Evolutionary conservation across 1,139 yeast genomes (phyloP).

Genomic region (Arxiozyma slooffiae): DNA sequence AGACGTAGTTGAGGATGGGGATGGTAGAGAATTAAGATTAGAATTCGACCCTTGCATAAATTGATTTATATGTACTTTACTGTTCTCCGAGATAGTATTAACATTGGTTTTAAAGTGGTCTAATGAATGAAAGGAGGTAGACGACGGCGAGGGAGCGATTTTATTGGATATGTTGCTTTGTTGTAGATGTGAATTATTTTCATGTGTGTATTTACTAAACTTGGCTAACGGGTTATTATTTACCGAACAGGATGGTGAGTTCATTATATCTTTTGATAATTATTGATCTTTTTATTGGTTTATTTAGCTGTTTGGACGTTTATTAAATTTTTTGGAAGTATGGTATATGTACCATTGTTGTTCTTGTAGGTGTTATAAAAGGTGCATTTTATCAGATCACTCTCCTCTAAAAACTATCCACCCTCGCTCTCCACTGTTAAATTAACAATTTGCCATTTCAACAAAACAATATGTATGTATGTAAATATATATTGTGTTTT

Average conservation of each 20-base stretch:
- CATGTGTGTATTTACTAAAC: constrained; percentile 36
- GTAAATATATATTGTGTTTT: too few relatives aligned
- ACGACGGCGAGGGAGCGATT: neutral
- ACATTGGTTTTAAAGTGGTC: constrained; percentile 4
- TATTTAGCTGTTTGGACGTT: too few relatives aligned
- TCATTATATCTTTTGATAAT: constrained; percentile 10
- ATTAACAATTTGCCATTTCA: too few relatives aligned
- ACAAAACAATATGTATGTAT: too few relatives aligned
- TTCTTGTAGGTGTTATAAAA: too few relatives aligned
- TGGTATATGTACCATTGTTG: too few relatives aligned
- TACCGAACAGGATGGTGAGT: constrained; percentile 71
- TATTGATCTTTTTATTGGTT: neutral
- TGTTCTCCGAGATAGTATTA: constrained; percentile 4
- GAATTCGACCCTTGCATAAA: constrained; percentile 3
- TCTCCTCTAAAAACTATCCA: too few relatives aligned
- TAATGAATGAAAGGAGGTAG: neutral
- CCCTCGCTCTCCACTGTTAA: too few relatives aligned
- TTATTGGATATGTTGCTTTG: neutral
- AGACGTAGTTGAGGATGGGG: constrained; percentile 1
- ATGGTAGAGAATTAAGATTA: neutral
- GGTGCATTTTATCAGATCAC: too few relatives aligned
- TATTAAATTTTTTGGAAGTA: too few relatives aligned
- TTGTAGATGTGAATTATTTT: constrained; percentile 23
- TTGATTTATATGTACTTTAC: constrained; percentile 5
- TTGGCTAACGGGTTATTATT: constrained; percentile 75